phyloP scores from a whole-genome alignment of 2,329 filamentous ascomycete species.

The Fusarium protoensiforme region DNA sequence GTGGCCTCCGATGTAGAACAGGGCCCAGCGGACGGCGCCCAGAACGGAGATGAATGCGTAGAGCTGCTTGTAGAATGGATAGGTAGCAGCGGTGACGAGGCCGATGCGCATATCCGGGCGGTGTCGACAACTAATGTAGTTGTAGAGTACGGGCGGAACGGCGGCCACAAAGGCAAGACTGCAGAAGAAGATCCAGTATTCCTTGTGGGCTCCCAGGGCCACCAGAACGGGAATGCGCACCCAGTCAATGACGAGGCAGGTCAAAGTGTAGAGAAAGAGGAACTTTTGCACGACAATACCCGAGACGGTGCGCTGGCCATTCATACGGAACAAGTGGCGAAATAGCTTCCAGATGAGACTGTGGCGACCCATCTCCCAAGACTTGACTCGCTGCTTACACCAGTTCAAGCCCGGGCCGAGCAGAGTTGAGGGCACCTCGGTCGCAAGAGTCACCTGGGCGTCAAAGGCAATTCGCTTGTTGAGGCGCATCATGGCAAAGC shows the following conservation, averaged over 20 bases:
- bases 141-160: conserved; percentile 11
- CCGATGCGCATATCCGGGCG: conserved; percentile 5
- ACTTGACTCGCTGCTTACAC: conserved; percentile 33
- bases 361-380: conserved; percentile 32
- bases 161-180: background rate
- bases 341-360: conserved; percentile 15
- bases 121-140: conserved; percentile 11
- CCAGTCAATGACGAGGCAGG: conserved; percentile 12
- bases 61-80: conserved; percentile 16
- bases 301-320: conserved; percentile 5
- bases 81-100: conserved; percentile 6
- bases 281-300: conserved; percentile 11
- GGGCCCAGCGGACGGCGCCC: conserved; percentile 7
- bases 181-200: background rate
- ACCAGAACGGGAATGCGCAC: conserved; percentile 16
- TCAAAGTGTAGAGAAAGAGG: conserved; percentile 11
- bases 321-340: conserved; percentile 1
- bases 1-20: conserved; percentile 17
- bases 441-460: conserved; percentile 8
- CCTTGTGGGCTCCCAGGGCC: conserved; percentile 1
- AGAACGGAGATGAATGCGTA: conserved; percentile 17
- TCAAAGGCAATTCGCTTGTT: conserved; percentile 12
- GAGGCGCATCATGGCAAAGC: conserved; percentile 14
- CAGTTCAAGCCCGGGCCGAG: conserved; percentile 27
- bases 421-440: conserved; percentile 10